Percentiles rank a stretch among this genome's conserved stretches.
phyloP scores from a whole-genome alignment of 2,329 filamentous ascomycete species.

The Neofusicoccum laricinum region DNA sequence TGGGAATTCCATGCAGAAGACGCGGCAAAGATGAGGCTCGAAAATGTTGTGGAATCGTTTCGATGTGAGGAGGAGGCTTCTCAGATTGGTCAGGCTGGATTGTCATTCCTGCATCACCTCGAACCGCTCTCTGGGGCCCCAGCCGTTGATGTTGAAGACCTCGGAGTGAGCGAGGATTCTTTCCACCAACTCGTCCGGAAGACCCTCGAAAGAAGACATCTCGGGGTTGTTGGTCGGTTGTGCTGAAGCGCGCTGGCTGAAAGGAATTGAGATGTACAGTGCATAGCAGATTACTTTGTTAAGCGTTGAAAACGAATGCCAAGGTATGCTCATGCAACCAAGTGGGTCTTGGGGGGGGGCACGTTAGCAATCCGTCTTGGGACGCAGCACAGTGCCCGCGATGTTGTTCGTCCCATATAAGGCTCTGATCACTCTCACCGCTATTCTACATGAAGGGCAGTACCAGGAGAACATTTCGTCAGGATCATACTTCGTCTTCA shows the following conservation, averaged over 20 bases:
- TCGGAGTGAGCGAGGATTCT: background rate
- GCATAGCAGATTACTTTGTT: too few relatives aligned
- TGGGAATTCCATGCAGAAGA: background rate
- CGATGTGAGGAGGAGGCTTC: background rate
- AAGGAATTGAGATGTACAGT: too few relatives aligned
- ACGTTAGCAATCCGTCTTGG: too few relatives aligned
- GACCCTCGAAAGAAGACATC: background rate
- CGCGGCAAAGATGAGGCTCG: background rate
- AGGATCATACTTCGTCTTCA: conserved; percentile 36
- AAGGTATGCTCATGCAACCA: too few relatives aligned
- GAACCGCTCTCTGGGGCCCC: too few relatives aligned
- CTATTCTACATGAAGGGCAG: conserved; percentile 21
- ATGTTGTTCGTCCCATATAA: too few relatives aligned
- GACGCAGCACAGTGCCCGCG: too few relatives aligned
- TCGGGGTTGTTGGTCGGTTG: too few relatives aligned
- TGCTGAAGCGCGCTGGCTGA: too few relatives aligned
- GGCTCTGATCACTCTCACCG: too few relatives aligned
- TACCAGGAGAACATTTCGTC: conserved; percentile 30
- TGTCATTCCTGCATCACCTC: background rate
- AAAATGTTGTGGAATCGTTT: background rate
- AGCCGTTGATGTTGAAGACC: background rate
- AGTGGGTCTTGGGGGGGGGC: too few relatives aligned
- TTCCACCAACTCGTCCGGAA: background rate
- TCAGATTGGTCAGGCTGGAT: background rate
- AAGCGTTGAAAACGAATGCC: too few relatives aligned